Percentiles rank a stretch among this genome's conserved stretches.
Evolutionary conservation across 192 early-diverging fungal genomes (phyloP).

Genomic region (Coemansia javaensis): DNA sequence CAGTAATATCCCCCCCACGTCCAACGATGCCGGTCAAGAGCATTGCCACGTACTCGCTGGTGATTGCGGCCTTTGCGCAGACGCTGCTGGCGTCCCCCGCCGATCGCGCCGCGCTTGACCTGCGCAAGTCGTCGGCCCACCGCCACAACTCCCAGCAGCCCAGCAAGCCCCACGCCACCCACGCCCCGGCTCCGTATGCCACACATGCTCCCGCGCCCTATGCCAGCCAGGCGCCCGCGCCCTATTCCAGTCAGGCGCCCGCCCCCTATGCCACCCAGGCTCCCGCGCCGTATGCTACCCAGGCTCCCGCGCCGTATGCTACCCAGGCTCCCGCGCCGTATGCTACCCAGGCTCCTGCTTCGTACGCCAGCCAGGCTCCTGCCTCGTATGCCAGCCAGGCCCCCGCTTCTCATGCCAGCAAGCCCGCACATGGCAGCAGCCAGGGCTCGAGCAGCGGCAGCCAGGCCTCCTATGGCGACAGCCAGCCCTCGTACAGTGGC

Average conservation of each 20-base stretch:
- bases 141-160: not conserved
- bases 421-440: too few species aligned
- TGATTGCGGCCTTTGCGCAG: slow-evolving; percentile 24
- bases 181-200: not conserved
- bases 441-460: too few species aligned
- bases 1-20: too few species aligned
- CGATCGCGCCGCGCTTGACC: not conserved
- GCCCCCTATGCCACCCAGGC: slow-evolving; percentile 1
- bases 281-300: slow-evolving; percentile 3
- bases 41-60: slow-evolving; percentile 32
- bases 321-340: not conserved
- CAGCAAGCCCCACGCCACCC: not conserved
- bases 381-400: not conserved
- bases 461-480: too few species aligned
- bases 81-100: slow-evolving; percentile 1
- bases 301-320: not conserved
- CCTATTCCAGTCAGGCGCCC: not conserved
- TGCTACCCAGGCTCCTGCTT: not conserved
- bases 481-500: too few species aligned
- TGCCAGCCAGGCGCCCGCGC: not conserved
- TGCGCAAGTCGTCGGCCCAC: not conserved
- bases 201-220: too few species aligned
- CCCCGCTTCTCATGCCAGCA: too few species aligned
- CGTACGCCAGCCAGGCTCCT: not conserved
- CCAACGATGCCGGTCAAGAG: slow-evolving; percentile 28